Evolutionary conservation across 2,329 filamentous ascomycete genomes (phyloP), one percentile per base, ranked within the genome.

Genomic region (Zarea fungicola): DNA sequence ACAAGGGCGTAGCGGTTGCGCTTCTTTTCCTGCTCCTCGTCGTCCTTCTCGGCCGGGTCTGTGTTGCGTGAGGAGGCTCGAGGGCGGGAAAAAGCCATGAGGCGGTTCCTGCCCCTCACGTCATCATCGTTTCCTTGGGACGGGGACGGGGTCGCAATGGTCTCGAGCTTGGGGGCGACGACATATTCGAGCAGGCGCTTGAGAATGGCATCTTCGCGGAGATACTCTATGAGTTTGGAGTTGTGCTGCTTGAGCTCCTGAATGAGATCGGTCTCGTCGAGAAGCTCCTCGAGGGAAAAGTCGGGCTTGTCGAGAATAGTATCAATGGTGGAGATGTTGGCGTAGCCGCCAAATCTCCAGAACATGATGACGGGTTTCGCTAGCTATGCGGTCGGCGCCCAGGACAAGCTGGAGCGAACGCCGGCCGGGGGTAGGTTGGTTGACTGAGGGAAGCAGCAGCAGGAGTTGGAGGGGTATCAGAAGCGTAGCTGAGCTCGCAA

Each of bases 221-320:
- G 76, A 65, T 92, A 97, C 71, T 97, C 91, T 68, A 97, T 91
- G 54, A 99, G 84, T 74, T 96, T 96, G 51, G 89, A 86, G 73
- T 99, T 97, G 72, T 96, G 91, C 69, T 95, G 89, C 74, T 97
- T 99, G 55, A 99, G 81, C 77, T 99, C 93, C 68, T 96, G 90
- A 59, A 97, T 93, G 61, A 97, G 74, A 66, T 99, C 93, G 63
- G 87, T 87, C 76, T 99, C 93, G 67, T 97, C 91, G 55, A 99
- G 83, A 52, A 99, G 78, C 66, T 97, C 92, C 71, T 99, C 93
- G 57, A 97, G 85, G 45, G 88, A 90, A 65, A 96, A 91, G 71
- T 96, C 88, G 60, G 95, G 84, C 71, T 96, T 96, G 67, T 99
- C 93, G 67, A 99, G 89, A 63, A 99, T 88, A 59, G 85, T 90